Evolutionary conservation across 495 filamentous ascomycete species (phyloP).

Genomic region (Aspergillus leporis): DNA sequence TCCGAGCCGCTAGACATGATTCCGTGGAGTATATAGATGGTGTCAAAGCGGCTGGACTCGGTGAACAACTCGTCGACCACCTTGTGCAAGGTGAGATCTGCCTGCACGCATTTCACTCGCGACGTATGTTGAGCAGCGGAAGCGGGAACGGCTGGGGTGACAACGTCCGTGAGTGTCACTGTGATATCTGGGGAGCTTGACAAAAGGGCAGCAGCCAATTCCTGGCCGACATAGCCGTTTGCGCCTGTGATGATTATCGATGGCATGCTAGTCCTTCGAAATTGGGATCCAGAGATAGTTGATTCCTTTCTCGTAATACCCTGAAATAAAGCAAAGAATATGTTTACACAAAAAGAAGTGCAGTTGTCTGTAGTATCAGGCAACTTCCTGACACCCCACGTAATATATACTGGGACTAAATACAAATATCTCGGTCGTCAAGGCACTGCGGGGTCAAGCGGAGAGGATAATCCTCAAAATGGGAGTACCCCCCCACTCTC

Average conservation of each 20-base stretch:
- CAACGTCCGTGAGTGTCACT: conserved; percentile 65
- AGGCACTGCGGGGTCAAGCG: conserved; percentile 18
- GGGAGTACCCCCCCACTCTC: not conserved
- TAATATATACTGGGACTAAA: not conserved
- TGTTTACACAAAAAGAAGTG: not conserved
- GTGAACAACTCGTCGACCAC: conserved; percentile 57
- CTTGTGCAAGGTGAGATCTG: conserved; percentile 61
- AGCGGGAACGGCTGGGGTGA: conserved; percentile 54
- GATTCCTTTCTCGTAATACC: not conserved
- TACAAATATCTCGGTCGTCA: not conserved
- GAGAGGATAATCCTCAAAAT: not conserved
- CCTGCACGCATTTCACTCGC: conserved; percentile 50
- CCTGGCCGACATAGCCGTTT: conserved; percentile 69
- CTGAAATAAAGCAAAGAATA: not conserved
- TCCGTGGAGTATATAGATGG: conserved; percentile 78
- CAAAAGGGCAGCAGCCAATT: conserved; percentile 64
- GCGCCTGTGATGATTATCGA: conserved; percentile 74
- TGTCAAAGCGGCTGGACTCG: conserved; percentile 48
- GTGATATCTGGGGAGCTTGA: conserved; percentile 49
- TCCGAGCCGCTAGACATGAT: conserved; percentile 83
- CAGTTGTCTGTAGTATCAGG: not conserved
- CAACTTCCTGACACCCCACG: not conserved
- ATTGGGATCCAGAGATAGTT: not conserved
- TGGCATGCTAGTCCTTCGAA: conserved; percentile 33
- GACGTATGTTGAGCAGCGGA: conserved; percentile 45